Evolutionary conservation across 2,329 filamentous ascomycete genomes (phyloP), one percentile per base, ranked within the genome.

Genomic region (Exophiala dermatitidis): DNA sequence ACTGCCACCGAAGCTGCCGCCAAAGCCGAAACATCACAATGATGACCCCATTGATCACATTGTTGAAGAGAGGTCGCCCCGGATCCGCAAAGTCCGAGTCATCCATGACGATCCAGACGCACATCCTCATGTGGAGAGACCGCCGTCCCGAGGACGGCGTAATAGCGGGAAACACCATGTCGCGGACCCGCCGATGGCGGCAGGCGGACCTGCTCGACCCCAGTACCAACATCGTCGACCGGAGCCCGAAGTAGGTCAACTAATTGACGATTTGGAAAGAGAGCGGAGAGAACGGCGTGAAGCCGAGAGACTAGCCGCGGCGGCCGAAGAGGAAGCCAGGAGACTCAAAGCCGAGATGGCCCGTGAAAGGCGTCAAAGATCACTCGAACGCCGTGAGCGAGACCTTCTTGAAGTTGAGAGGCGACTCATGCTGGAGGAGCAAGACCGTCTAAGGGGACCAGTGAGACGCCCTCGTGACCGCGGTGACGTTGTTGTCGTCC

Each of bases 161-260:
- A 53, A 60, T 51, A 57, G 56, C 34, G 56, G 56, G 47, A 58
- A 55, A 40, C 57, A 55, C 46, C 47, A 46, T 30, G 48, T 50
- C 34, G 38, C 33, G 7, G 37, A 49, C 12, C 41, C 49, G 19
- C 47, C 28, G 12, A 46, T 8, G 45, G 41, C 36, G 34, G 49
- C 28, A 41, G 42, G 32, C 33, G 45, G 48, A 8, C 44, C 42
- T 8, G 36, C 6, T 30, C 38, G 45, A 28, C 19, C 29, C n/a
- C 54, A 59, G 41, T 54, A 57, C 28, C 51, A 54, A 10, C 58
- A 53, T 48, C 44, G 44, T 31, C 56, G 53, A 31, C 42, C 53
- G 30, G 57, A 57, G 29, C 42, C 46, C 8, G 54, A 57, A 19
- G 48, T 56, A 9, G 52, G 53, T 31, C 45, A 29, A 36, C 36